Percentiles rank a stretch among this genome's conserved stretches.
These are phyloP conservation scores for Mariannaea sp. DNA, from an alignment of 2,329 filamentous ascomycete genomes.

Conservation along the genomic window DNA sequence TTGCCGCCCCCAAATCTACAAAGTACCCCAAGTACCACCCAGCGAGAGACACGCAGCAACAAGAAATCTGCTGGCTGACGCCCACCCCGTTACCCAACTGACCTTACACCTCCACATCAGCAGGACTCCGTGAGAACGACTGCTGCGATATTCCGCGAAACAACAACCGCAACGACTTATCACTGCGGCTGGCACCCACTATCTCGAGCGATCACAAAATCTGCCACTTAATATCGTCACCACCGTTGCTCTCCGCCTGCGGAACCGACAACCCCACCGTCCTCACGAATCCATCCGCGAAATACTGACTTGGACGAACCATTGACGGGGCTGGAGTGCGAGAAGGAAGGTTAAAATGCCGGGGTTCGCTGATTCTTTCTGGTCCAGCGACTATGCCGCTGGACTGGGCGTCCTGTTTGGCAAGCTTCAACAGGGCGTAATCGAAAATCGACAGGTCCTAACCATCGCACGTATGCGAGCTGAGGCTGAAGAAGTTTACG, in stretches of 20 bases:
- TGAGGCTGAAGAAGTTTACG: conserved; percentile 92
- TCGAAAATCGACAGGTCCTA: conserved; percentile 93
- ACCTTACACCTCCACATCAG: conserved; percentile 21
- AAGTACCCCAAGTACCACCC: conserved; percentile 23
- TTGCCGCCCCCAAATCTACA: conserved; percentile 29
- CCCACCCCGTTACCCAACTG: neutral
- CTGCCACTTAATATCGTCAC: conserved; percentile 15
- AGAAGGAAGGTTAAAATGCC: conserved; percentile 64
- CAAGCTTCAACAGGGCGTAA: conserved; percentile 94
- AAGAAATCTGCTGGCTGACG: conserved; percentile 20
- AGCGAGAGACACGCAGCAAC: conserved; percentile 36
- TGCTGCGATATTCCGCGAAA: conserved; percentile 20
- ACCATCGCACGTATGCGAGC: conserved; percentile 92
- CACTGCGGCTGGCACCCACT: conserved; percentile 12
- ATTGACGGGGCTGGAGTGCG: conserved; percentile 32
- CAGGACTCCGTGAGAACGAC: conserved; percentile 15
- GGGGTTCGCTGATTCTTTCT: conserved; percentile 94
- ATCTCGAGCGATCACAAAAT: conserved; percentile 12
- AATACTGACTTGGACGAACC: conserved; percentile 15
- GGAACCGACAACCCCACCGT: conserved; percentile 14
- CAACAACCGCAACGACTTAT: conserved; percentile 9
- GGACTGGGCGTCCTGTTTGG: conserved; percentile 91
- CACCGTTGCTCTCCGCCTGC: neutral
- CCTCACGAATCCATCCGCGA: conserved; percentile 12
- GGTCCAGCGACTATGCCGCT: conserved; percentile 96